Evolutionary conservation across 176 grass and related monocot genomes (phyloP).

Genomic region (Zea luxurians): DNA sequence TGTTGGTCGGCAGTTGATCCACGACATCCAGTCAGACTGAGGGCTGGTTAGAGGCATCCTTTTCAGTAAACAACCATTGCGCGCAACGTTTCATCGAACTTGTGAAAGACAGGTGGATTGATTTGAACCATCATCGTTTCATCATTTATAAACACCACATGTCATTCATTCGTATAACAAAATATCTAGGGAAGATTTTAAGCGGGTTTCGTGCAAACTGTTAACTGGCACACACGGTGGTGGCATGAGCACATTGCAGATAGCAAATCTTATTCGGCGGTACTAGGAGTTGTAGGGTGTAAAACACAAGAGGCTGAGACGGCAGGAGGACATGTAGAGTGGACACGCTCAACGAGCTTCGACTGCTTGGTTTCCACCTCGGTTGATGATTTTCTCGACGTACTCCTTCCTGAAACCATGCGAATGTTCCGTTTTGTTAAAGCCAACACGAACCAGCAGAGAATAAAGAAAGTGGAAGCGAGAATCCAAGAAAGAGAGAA

Average conservation of each 20-base stretch:
- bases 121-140: slow-evolving; percentile 2
- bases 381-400: slow-evolving; percentile 54
- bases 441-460: not conserved
- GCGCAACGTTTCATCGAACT: slow-evolving; percentile 5
- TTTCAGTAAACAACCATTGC: slow-evolving; percentile 1
- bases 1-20: slow-evolving; percentile 19
- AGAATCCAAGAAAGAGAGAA: not conserved
- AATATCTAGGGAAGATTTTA: slow-evolving; percentile 22
- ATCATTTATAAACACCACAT: not conserved
- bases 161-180: not conserved
- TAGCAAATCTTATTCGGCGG: too few species aligned
- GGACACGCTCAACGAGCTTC: slow-evolving; percentile 58
- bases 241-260: too few species aligned
- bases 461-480: not conserved
- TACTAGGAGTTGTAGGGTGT: not conserved
- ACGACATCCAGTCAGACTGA: not conserved
- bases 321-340: not conserved
- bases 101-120: not conserved
- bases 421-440: not conserved
- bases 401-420: slow-evolving; percentile 78
- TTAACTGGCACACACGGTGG: not conserved
- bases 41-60: not conserved
- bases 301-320: not conserved
- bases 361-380: slow-evolving; percentile 50
- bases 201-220: not conserved